A percentile compares a stretch with the other conserved stretches of the same genome.
These are phyloP conservation scores for Neocallimastix lanati DNA, from an alignment of 192 early-diverging fungal species.

Conservation along the genomic window DNA sequence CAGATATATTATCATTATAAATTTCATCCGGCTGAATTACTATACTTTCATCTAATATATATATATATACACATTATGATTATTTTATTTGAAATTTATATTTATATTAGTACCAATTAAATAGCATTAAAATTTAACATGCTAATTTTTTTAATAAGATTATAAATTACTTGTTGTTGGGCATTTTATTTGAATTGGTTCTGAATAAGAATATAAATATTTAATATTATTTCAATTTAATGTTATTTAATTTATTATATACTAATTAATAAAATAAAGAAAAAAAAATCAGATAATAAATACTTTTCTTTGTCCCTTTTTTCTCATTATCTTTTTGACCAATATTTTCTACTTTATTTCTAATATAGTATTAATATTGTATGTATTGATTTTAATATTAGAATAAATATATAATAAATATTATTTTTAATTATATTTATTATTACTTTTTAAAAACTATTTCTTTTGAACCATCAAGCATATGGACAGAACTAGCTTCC, in stretches of 20 bases:
- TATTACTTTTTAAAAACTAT: neutral
- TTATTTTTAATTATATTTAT: no score
- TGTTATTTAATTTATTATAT: no score
- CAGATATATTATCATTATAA: neutral
- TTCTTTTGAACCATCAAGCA: neutral
- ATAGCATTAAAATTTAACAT: no score
- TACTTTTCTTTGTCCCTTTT: neutral
- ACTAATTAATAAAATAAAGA: neutral
- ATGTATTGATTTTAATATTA: no score
- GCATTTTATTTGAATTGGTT: neutral
- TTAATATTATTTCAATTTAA: no score
- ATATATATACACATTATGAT: neutral
- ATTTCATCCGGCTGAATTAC: neutral
- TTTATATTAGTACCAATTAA: no score
- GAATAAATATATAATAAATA: no score
- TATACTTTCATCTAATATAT: neutral
- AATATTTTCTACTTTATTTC: no score
- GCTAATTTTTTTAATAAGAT: no score
- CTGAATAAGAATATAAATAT: no score
- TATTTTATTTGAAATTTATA: no score
- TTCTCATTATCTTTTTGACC: neutral
- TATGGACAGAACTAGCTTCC: neutral
- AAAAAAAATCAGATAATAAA: neutral
- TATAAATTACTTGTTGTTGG: neutral
- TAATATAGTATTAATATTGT: no score